A percentile compares a stretch with the other conserved stretches of the same genome.
These are phyloP conservation scores for Colletotrichum cuscutae DNA, from an alignment of 2,329 filamentous ascomycete species.

Conservation along the genomic window DNA sequence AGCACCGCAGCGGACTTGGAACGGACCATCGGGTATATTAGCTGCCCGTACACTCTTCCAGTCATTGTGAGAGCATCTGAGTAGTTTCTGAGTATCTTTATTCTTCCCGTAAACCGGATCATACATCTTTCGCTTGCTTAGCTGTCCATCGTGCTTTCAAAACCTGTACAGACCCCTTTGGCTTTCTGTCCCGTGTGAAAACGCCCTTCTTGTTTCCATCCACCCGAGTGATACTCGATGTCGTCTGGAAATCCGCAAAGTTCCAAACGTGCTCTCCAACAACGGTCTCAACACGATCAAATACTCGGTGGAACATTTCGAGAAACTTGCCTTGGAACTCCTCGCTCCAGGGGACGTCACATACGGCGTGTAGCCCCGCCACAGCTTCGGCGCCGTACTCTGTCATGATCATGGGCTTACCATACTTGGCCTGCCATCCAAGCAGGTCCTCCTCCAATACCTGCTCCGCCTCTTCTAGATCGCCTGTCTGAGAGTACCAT, in stretches of 20 bases:
- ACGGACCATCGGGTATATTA: background rate
- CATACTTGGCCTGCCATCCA: conserved; percentile 39
- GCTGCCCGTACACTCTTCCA: background rate
- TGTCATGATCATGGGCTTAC: conserved; percentile 43
- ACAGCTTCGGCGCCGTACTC: conserved; percentile 44
- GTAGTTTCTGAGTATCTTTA: background rate
- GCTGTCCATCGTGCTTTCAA: conserved; percentile 36
- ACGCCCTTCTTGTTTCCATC: conserved; percentile 42
- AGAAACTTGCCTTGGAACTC: conserved; percentile 41
- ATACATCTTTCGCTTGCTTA: background rate
- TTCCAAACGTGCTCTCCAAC: conserved; percentile 44
- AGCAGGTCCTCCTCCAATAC: conserved; percentile 39
- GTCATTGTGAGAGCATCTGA: background rate
- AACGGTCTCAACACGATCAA: conserved; percentile 40
- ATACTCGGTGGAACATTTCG: conserved; percentile 43
- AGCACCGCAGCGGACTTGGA: background rate
- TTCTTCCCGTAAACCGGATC: background rate
- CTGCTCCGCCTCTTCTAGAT: conserved; percentile 38
- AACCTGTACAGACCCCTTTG: conserved; percentile 34
- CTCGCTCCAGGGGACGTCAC: conserved; percentile 42
- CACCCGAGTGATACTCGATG: conserved; percentile 34
- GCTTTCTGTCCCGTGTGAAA: conserved; percentile 39
- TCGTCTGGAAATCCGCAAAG: conserved; percentile 40
- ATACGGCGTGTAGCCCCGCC: conserved; percentile 41
- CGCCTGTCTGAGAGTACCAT: conserved; percentile 40